Conservation (phyloP, 169 alveolate genomes). For the Amoebophrya sp. region DNA sequence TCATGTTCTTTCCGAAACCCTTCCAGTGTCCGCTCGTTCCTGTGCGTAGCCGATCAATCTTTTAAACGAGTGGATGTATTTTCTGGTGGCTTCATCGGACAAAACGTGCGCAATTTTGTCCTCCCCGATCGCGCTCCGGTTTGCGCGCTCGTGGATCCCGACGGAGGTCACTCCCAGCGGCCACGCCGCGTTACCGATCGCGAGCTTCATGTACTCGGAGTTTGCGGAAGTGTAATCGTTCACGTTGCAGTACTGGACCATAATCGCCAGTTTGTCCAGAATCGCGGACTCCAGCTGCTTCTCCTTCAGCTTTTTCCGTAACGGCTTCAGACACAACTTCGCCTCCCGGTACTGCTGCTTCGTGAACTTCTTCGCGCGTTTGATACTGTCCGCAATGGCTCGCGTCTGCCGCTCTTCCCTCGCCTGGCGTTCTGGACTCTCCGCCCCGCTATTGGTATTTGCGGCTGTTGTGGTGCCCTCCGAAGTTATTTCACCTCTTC, state of each 20-base stretch:
- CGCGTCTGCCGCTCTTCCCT: too few relatives aligned
- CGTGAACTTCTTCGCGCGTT: neutral
- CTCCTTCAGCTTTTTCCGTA: neutral
- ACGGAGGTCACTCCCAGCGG: slow-evolving; percentile 88
- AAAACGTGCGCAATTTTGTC: slow-evolving; percentile 76
- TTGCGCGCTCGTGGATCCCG: slow-evolving; percentile 85
- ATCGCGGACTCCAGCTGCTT: neutral
- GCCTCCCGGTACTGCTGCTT: slow-evolving; percentile 3
- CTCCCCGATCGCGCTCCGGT: slow-evolving; percentile 67
- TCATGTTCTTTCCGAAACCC: too few relatives aligned
- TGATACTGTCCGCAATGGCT: too few relatives aligned
- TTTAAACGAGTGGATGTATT: slow-evolving; percentile 69
- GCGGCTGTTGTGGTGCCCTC: too few relatives aligned
- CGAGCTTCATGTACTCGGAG: slow-evolving; percentile 63
- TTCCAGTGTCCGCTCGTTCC: too few relatives aligned
- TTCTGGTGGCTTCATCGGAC: slow-evolving; percentile 71
- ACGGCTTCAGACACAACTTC: neutral
- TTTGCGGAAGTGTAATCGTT: neutral
- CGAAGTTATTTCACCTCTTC: too few relatives aligned
- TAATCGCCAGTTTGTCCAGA: neutral
- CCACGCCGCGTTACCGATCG: slow-evolving; percentile 87
- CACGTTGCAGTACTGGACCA: neutral
- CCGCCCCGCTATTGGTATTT: too few relatives aligned
- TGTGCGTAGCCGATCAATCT: slow-evolving; percentile 54
- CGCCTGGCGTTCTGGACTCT: too few relatives aligned